A percentile compares a stretch with the other conserved stretches of the same genome.
Evolutionary conservation across 257 asterid species (phyloP).

Genomic region (Apocynum venetum): DNA sequence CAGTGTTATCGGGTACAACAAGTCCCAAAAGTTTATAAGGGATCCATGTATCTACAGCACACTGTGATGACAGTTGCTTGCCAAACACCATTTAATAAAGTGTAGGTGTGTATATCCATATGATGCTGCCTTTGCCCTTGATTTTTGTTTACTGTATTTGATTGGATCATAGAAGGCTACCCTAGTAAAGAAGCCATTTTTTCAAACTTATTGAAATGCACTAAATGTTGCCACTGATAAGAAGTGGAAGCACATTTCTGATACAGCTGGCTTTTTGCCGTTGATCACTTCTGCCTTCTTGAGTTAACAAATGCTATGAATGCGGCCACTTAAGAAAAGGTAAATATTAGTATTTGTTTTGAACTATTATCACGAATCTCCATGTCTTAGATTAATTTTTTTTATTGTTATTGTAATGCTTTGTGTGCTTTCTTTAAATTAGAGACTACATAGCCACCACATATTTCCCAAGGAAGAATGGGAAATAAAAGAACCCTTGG

Average conservation of each 20-base stretch:
- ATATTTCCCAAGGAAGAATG: too few relatives aligned
- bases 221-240: slow-evolving; percentile 69
- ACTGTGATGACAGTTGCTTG: slow-evolving; percentile 73
- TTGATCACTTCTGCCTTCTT: slow-evolving; percentile 82
- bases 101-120: slow-evolving; percentile 61
- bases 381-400: too few relatives aligned
- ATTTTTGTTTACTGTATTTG: slow-evolving; percentile 76
- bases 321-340: slow-evolving; percentile 69
- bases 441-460: too few relatives aligned
- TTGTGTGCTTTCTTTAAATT: too few relatives aligned
- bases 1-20: slow-evolving; percentile 70
- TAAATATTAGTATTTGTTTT: slow-evolving; percentile 7
- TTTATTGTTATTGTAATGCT: too few relatives aligned
- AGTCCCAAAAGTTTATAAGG: slow-evolving; percentile 63
- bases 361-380: too few relatives aligned
- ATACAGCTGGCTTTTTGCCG: slow-evolving; percentile 79
- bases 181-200: slow-evolving; percentile 74
- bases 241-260: slow-evolving; percentile 66
- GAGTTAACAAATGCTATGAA: slow-evolving; percentile 81
- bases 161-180: slow-evolving; percentile 82
- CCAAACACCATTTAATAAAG: slow-evolving; percentile 73
- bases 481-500: too few relatives aligned
- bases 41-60: slow-evolving; percentile 79
- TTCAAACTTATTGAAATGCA: slow-evolving; percentile 66
- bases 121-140: slow-evolving; percentile 81